Conservation (phyloP, 2,329 filamentous ascomycete genomes). For the Cadophora gregata region DNA sequence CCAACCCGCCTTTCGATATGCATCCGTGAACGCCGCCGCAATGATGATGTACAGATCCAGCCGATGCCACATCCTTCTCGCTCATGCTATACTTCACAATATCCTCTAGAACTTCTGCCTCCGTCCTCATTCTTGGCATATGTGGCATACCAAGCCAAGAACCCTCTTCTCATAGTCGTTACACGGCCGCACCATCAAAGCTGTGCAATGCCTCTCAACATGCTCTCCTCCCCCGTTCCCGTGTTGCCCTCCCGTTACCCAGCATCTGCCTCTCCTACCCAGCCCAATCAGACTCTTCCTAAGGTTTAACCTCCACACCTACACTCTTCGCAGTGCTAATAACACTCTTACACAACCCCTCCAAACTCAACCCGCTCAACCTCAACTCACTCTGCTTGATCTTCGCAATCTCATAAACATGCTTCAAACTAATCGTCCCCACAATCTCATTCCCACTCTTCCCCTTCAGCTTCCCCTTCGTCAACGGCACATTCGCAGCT, state of each 20-base stretch:
- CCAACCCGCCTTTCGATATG: slow-evolving; percentile 22
- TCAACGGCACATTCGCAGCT: slow-evolving; percentile 74
- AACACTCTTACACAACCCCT: slow-evolving; percentile 75
- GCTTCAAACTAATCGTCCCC: slow-evolving; percentile 90
- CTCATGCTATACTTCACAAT: neutral
- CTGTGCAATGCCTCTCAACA: neutral
- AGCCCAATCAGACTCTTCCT: slow-evolving; percentile 15
- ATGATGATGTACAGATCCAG: slow-evolving; percentile 32
- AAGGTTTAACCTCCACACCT: slow-evolving; percentile 74
- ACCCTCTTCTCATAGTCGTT: neutral
- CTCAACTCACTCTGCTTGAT: slow-evolving; percentile 86
- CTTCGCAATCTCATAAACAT: slow-evolving; percentile 96
- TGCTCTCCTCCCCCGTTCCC: neutral
- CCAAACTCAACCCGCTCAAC: slow-evolving; percentile 72
- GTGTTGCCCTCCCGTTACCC: no score
- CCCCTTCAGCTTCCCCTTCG: slow-evolving; percentile 80
- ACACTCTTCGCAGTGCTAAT: slow-evolving; percentile 79
- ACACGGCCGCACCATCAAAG: neutral
- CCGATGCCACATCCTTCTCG: neutral
- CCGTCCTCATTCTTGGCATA: neutral
- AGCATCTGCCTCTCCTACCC: neutral
- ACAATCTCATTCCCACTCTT: slow-evolving; percentile 75
- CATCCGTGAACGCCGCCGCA: slow-evolving; percentile 40
- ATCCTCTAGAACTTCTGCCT: neutral
- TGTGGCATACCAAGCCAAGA: neutral